Conservation (phyloP, 108 stramenopile genomes). For the Pinguiococcus pyrenoidosus region DNA sequence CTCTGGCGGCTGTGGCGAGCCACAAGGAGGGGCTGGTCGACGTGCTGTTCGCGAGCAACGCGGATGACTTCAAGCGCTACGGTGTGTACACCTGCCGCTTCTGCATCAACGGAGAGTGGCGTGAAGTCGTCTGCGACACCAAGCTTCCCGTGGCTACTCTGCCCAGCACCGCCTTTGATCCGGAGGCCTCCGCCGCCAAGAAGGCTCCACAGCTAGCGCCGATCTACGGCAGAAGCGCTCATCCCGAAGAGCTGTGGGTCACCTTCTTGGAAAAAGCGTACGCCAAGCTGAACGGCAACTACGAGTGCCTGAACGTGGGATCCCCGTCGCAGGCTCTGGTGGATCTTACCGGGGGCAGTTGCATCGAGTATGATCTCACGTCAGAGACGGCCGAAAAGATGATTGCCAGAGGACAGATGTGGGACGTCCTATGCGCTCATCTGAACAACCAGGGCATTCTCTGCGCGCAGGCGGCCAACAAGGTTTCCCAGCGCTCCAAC, state of each 20-base stretch:
- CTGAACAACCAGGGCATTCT: not conserved
- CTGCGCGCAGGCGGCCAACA: not conserved
- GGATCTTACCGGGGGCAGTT: constrained; percentile 27
- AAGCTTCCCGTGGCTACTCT: too few species aligned
- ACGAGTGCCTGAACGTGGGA: constrained; percentile 10
- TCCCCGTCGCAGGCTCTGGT: constrained; percentile 11
- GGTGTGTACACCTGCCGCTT: constrained; percentile 30
- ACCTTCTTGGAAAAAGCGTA: constrained; percentile 24
- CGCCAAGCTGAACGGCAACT: constrained; percentile 19
- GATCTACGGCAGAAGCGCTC: constrained; percentile 5
- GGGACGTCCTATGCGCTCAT: not conserved
- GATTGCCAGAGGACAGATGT: not conserved
- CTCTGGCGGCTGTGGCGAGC: constrained; percentile 3
- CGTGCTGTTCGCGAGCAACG: constrained; percentile 10
- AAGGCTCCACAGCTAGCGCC: not conserved
- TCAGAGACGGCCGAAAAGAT: too few species aligned
- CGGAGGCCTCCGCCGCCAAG: not conserved
- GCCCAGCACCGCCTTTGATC: too few species aligned
- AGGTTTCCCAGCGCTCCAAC: too few species aligned
- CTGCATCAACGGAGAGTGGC: constrained; percentile 20
- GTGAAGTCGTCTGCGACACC: constrained; percentile 20
- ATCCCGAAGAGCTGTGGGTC: constrained; percentile 12
- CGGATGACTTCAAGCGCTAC: constrained; percentile 21
- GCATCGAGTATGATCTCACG: too few species aligned
- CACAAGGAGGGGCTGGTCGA: constrained; percentile 7